Conservation (phyloP, 2,329 filamentous ascomycete genomes). For the Fusarium drepaniforme region DNA sequence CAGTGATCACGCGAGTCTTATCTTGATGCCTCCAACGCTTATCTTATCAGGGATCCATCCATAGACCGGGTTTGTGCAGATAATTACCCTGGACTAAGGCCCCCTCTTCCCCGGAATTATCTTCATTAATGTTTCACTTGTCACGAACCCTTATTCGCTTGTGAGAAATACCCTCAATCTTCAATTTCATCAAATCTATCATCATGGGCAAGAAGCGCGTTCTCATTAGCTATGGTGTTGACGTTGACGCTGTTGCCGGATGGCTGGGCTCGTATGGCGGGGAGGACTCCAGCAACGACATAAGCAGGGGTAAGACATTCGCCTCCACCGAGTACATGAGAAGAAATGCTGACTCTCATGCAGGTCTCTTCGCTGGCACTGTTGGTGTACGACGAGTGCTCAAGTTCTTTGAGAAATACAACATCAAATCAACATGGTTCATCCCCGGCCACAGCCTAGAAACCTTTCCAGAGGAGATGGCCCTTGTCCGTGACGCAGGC, state of each 20-base stretch:
- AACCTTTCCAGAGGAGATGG: conserved; percentile 61
- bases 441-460: conserved; percentile 63
- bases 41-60: neutral
- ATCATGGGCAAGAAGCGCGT: conserved; percentile 53
- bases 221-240: conserved; percentile 71
- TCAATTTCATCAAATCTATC: neutral
- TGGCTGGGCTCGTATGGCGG: conserved; percentile 83
- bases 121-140: neutral
- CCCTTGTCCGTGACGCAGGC: conserved; percentile 58
- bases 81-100: neutral
- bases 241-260: conserved; percentile 81
- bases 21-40: neutral
- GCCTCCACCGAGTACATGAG: neutral
- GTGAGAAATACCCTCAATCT: neutral
- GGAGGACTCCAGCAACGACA: conserved; percentile 72
- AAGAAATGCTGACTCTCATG: neutral
- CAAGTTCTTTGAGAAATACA: conserved; percentile 78
- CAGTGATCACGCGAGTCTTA: neutral
- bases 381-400: conserved; percentile 74
- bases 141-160: neutral
- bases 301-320: conserved; percentile 1
- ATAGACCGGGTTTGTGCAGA: neutral
- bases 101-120: neutral
- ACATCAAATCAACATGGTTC: conserved; percentile 74
- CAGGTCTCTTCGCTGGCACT: conserved; percentile 74